Base-by-base conservation (phyloP, 2,329 filamentous ascomycete species). In the Paradendryphiella salina region DNA sequence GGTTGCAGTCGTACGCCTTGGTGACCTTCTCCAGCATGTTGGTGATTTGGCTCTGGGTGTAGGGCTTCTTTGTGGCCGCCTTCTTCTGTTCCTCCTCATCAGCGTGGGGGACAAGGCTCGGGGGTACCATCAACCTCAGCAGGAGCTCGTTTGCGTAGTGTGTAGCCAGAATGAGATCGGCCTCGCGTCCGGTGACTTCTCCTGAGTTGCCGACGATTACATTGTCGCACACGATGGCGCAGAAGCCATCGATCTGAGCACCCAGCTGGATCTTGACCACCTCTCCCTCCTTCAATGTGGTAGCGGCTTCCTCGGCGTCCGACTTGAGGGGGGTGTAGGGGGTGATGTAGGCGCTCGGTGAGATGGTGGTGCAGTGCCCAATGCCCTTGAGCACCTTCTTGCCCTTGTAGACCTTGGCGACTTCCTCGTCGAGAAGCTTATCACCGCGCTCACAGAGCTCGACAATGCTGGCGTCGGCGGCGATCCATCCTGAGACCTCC, bases 181-280 rank as follows among this genome's bases (percentile, higher is more conserved):
- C 94, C 61, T 87, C 79, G 56, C 90, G 87, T 64, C 89, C 90
- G 48, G 85, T 84, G 64, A 95, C 77, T 64, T 82, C 81, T 60
- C 84, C 85, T 50, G 82, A 81, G 66, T 81, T 80, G 39, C 81
- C 80, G 21, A 95, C 87, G 52, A 96, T 75, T 63, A 97, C 82
- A 53, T 90, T 96, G 77, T 96, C 89, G 78, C 94, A 96, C 65
- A 96, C 89, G 72, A 99, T 96, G 63, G 93, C 89, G 65, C 90
- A 91, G 71, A 97, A 96, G 46, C 94, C 94, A 78, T 97, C 90
- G 59, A 99, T 96, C 79, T 99, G 94, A 44, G 94, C 94, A 70
- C 94, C 94, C n/a, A 99, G 85, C 79, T 99, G 94, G 74, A 99
- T 94, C 85, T 99, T 99, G 78, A 96, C 83, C 56, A 89, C 79